Percentiles rank a stretch among this genome's conserved stretches.
Conservation (phyloP, 129 eudicot species). For the sunflower (Helianthus annuus) region HanXRQr2.0-SUNRISE NC_035442.2:19904517-19905016, state of each 20-base stretch:
- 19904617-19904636: too few species aligned
- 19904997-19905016: constrained; percentile 45
- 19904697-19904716: constrained; percentile 18
- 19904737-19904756: constrained; percentile 37
- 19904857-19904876: constrained; percentile 38
- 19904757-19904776: constrained; percentile 36
- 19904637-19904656: neutral
- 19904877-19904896: constrained; percentile 57
- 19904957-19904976: constrained; percentile 38
- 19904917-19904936: constrained; percentile 47
- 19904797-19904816: constrained; percentile 31
- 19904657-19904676: neutral
- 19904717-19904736: constrained; percentile 44
- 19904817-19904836: constrained; percentile 31
- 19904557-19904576: too few species aligned
- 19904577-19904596: neutral
- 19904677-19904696: constrained; percentile 6
- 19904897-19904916: constrained; percentile 48
- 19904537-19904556: too few species aligned
- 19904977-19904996: constrained; percentile 32
- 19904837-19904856: constrained; percentile 46
- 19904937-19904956: constrained; percentile 54
- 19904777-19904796: constrained; percentile 28
- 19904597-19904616: too few species aligned
- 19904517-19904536: too few species aligned